Evolutionary conservation across 495 filamentous ascomycete genomes (phyloP), one percentile per base, ranked within the genome.

Genomic region (Hypomontagnella monticulosa): DNA sequence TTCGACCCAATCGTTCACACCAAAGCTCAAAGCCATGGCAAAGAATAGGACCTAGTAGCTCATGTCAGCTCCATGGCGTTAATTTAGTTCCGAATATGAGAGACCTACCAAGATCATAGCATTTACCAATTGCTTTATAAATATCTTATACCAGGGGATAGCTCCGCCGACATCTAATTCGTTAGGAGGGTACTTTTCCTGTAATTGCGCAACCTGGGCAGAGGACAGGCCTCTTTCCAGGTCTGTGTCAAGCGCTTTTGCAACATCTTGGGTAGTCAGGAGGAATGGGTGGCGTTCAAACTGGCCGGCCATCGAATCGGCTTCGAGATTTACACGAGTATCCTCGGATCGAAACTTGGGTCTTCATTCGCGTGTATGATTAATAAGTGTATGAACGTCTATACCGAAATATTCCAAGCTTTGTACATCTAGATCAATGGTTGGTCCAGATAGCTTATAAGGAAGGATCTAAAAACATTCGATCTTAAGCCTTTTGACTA

Each of bases 11-110:
- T 93, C 91, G 30, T 81, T 74, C 37, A 96, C 89, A 50, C 85
- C 90, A 70, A 92, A 96, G 66, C 89, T 91, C 36, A 96, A 79
- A 33, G 82, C 87, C 91, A 95, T 95, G 61, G 91, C 92, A 48
- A 96, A 83, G 32, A 95, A 84, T 18, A 97, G 82, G 34, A 97
- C 90, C 88, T 92, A 57, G 9, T 12, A 27, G 20, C 20, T 16
- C 12, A 16, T 12, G 34, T 73, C 44, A 71, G 69, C 53, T 40
- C 32, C 46, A 11, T 15, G n/a, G 4, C 2, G 12, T 20, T 15
- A 16, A n/a, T 16, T 33, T 30, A 11, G 15, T 36, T 1, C 33
- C 15, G 16, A 18, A 34, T 7, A 14, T 1, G 23, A 42, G 32
- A 34, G 20, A 79, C 82, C 65, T 76, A 87, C 79, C 78, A 88